phyloP scores from a whole-genome alignment of 2,329 filamentous ascomycete genomes.

The Fulvia fulva region DNA sequence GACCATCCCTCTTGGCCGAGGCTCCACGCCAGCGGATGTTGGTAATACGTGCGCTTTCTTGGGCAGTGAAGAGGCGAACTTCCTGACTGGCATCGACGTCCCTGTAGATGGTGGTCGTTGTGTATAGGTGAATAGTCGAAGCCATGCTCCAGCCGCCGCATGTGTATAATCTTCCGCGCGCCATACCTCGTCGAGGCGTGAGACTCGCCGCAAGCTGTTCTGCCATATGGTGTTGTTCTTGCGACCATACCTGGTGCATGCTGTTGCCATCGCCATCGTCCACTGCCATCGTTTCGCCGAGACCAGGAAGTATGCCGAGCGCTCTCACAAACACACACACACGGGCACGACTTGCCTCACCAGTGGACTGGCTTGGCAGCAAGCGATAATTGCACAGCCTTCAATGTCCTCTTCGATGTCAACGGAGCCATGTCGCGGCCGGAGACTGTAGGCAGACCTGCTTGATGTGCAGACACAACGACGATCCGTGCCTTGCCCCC shows the following conservation, averaged over 20 bases:
- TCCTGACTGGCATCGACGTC: conserved; percentile 69
- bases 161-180: not conserved
- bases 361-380: not conserved
- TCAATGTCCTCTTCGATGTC: not conserved
- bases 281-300: not conserved
- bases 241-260: not conserved
- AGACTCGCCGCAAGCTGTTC: too few species aligned
- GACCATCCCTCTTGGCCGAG: conserved; percentile 53
- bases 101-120: conserved; percentile 57
- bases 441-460: not conserved
- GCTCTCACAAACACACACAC: not conserved
- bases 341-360: not conserved
- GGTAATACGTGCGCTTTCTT: conserved; percentile 68
- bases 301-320: not conserved
- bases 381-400: not conserved
- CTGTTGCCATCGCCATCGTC: not conserved
- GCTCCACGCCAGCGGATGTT: conserved; percentile 60
- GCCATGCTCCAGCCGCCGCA: not conserved
- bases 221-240: not conserved
- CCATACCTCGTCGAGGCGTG: not conserved
- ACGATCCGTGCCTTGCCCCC: not conserved
- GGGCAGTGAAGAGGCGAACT: conserved; percentile 66
- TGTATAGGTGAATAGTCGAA: conserved; percentile 29
- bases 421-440: not conserved
- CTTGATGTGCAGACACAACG: not conserved